These are phyloP conservation scores for Aspergillus pseudoterreus DNA, from an alignment of 2,329 filamentous ascomycete genomes.

Conservation along the genomic window DNA sequence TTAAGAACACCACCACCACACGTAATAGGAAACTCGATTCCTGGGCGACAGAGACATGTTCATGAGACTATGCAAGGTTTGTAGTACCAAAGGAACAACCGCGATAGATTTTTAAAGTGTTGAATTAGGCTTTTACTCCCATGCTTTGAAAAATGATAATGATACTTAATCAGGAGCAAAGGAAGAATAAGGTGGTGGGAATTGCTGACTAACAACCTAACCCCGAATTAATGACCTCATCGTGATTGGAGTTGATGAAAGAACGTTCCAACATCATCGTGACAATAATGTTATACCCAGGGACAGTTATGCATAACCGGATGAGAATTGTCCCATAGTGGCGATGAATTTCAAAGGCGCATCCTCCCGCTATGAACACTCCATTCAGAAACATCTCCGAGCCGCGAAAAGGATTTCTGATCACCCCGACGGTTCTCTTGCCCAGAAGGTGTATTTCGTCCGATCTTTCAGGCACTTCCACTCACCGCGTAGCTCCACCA, in stretches of 20 bases:
- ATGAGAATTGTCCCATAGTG: not conserved
- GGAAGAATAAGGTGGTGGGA: too few relatives aligned
- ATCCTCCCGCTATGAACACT: not conserved
- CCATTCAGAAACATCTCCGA: constrained; percentile 9
- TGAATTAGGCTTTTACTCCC: too few relatives aligned
- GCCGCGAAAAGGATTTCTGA: constrained; percentile 1
- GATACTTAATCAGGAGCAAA: too few relatives aligned
- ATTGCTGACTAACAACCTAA: too few relatives aligned
- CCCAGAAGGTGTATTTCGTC: constrained; percentile 21
- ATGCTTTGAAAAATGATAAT: too few relatives aligned
- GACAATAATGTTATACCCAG: not conserved
- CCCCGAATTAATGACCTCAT: too few relatives aligned
- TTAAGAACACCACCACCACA: too few relatives aligned
- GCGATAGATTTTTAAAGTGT: too few relatives aligned
- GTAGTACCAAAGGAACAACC: too few relatives aligned
- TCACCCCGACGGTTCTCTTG: constrained; percentile 21
- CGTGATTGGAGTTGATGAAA: not conserved
- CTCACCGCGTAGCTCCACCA: constrained; percentile 13
- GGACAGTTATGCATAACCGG: not conserved
- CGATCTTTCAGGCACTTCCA: constrained; percentile 4
- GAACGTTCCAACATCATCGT: not conserved
- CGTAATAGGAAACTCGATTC: too few relatives aligned
- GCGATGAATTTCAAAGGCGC: not conserved
- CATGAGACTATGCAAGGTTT: too few relatives aligned
- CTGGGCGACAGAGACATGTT: too few relatives aligned